Base-by-base conservation (phyloP, 2,329 filamentous ascomycete genomes). In the Endocalyx cinctus region DNA sequence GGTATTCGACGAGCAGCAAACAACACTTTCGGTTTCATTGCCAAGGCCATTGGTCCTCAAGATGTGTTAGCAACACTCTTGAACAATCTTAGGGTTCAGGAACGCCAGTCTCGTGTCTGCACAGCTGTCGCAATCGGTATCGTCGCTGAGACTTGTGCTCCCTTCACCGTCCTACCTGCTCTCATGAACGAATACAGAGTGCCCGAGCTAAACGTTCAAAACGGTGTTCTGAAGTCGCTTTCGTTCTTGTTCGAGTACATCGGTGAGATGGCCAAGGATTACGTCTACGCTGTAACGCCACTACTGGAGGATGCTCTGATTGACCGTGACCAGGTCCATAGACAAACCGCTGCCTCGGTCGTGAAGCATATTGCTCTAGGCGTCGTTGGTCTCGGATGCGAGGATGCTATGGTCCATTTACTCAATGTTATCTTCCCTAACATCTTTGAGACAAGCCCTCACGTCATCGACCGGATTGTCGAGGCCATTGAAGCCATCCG, bases 171-270 rank as follows among this genome's bases (percentile, higher is more conserved):
- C 5, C 81, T 98, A n/a, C 92, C 92, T 0, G 92, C 92, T 4
- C 70, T 98, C 41, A 98, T 98, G 94, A 98, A 98, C 66, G 92
- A 98, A 62, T 98, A 98, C 63, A 84, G 92, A 34, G 92, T 98
- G 7, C 92, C 92, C 0, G 92, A 98, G 64, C 82, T 98, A 47
- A 98, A 98, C 58, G 92, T 98, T 17, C 92, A 98, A 60, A 98
- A 98, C 50, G 92, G 92, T 66, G 92, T 98, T 20, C 80, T 98
- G 57, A 98, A 98, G 62, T 89, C 89, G 5, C 74, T 98, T 33
- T 94, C 87, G 6, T 98, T 98, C 74, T 73, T 98, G 41, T 98
- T 97, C 56, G 92, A 98, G 58, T 98, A 98, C 64, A 98, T 98
- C 59, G 92, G 92, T 43, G 92, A 98, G 63, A 97, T 98, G 92